These are phyloP conservation scores for Candida michaelii DNA, from an alignment of 805 yeast genomes.

Conservation along the genomic window DNA sequence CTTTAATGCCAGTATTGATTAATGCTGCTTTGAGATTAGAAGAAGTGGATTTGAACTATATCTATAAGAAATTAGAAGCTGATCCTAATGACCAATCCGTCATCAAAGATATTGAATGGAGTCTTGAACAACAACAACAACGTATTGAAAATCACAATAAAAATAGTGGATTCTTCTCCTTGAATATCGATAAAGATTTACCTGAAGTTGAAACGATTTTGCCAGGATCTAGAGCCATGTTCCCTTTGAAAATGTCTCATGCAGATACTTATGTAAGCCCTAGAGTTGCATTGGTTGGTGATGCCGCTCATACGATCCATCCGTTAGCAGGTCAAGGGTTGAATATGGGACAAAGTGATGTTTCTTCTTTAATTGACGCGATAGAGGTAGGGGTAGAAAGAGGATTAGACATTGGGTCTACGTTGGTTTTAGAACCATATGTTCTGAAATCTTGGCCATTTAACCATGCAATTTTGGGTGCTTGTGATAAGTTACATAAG, in stretches of 20 bases:
- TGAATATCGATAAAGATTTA: conserved; percentile 59
- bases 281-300: conserved; percentile 91
- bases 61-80: conserved; percentile 46
- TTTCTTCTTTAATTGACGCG: conserved; percentile 64
- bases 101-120: conserved; percentile 70
- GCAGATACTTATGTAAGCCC: conserved; percentile 86
- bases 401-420: conserved; percentile 86
- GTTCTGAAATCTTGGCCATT: conserved; percentile 78
- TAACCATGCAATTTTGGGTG: conserved; percentile 80
- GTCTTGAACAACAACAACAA: conserved; percentile 30
- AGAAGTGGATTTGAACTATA: conserved; percentile 71
- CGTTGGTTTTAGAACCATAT: conserved; percentile 80
- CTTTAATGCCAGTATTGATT: conserved; percentile 64
- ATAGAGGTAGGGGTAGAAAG: conserved; percentile 68
- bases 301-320: conserved; percentile 97
- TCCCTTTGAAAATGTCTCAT: conserved; percentile 86
- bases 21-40: conserved; percentile 87
- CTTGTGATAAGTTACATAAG: conserved; percentile 90
- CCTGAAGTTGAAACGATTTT: conserved; percentile 60
- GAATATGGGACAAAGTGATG: conserved; percentile 97
- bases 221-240: conserved; percentile 72
- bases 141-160: conserved; percentile 25
- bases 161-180: conserved; percentile 24
- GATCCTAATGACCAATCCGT: conserved; percentile 48
- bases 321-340: conserved; percentile 98